Conservation (phyloP, 2,329 filamentous ascomycete species). For the Stylonectria norvegica region DNA sequence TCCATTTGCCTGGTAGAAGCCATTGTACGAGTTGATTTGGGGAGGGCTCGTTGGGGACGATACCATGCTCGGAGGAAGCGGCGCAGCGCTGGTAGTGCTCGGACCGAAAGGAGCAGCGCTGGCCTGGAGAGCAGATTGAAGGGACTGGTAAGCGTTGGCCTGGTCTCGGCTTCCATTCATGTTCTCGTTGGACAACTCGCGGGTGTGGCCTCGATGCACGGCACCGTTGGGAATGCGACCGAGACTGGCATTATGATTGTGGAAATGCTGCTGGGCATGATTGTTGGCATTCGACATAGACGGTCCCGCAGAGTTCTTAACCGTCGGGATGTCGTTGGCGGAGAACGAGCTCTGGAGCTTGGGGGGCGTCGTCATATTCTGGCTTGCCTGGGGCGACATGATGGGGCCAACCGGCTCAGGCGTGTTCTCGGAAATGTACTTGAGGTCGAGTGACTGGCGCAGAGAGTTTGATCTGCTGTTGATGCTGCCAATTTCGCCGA, state of each 20-base stretch:
- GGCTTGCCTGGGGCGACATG: constrained; percentile 47
- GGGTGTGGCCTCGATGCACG: constrained; percentile 65
- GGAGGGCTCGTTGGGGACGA: constrained; percentile 24
- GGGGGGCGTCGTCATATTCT: constrained; percentile 60
- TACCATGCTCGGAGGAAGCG: constrained; percentile 25
- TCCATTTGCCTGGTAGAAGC: constrained; percentile 31
- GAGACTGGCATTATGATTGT: constrained; percentile 78
- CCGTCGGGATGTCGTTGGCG: constrained; percentile 80
- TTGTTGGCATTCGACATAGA: constrained; percentile 49
- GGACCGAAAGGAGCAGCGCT: constrained; percentile 78
- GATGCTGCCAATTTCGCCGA: constrained; percentile 45
- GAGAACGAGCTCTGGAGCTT: constrained; percentile 88
- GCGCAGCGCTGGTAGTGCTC: constrained; percentile 33
- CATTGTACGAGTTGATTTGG: constrained; percentile 29
- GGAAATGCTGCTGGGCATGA: constrained; percentile 61
- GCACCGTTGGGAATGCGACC: constrained; percentile 71
- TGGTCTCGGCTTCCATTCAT: constrained; percentile 43
- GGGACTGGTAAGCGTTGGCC: constrained; percentile 51
- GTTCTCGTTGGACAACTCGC: constrained; percentile 61
- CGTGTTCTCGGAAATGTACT: constrained; percentile 47
- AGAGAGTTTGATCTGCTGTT: constrained; percentile 47
- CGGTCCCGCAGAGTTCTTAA: constrained; percentile 64
- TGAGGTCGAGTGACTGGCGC: constrained; percentile 57
- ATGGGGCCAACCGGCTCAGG: constrained; percentile 36
- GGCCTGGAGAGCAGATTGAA: constrained; percentile 73